phyloP scores from a whole-genome alignment of 495 filamentous ascomycete species.

The Neurospora intermedia region DNA sequence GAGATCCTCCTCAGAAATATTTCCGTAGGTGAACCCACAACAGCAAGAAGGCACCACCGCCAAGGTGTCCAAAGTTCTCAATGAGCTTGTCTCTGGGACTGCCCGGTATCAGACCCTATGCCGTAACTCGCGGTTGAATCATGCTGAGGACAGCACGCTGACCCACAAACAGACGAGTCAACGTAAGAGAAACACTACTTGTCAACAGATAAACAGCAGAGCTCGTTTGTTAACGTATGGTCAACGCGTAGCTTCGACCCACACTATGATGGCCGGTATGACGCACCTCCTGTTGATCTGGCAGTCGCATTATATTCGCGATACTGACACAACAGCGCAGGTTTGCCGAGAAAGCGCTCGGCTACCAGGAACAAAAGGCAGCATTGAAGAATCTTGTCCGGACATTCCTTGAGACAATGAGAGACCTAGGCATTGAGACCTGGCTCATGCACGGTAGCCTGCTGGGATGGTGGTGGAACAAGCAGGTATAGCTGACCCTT shows the following conservation, averaged over 20 bases:
- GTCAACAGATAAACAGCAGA: neutral
- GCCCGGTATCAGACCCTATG: neutral
- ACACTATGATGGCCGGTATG: constrained; percentile 52
- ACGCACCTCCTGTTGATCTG: neutral
- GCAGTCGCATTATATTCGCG: neutral
- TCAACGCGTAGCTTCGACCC: constrained; percentile 40
- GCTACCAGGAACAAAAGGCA: constrained; percentile 35
- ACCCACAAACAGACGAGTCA: constrained; percentile 39
- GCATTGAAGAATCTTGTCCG: constrained; percentile 46
- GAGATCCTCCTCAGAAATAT: constrained; percentile 45
- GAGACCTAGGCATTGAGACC: constrained; percentile 28
- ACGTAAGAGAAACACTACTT: constrained; percentile 29
- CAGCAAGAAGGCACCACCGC: neutral
- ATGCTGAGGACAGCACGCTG: constrained; percentile 2
- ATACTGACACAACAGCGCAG: constrained; percentile 17
- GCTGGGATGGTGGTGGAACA: constrained; percentile 24
- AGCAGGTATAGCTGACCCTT: constrained; percentile 9
- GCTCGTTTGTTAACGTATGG: constrained; percentile 1
- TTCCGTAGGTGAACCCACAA: constrained; percentile 39
- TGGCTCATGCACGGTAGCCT: constrained; percentile 21
- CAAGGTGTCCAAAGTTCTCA: neutral
- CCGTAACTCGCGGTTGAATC: neutral
- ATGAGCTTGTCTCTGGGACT: neutral
- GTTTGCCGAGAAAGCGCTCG: constrained; percentile 37
- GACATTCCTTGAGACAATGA: constrained; percentile 55